Conservation (phyloP, 352 stramenopile genomes). For the Elongisporangium undulatum region DNA sequence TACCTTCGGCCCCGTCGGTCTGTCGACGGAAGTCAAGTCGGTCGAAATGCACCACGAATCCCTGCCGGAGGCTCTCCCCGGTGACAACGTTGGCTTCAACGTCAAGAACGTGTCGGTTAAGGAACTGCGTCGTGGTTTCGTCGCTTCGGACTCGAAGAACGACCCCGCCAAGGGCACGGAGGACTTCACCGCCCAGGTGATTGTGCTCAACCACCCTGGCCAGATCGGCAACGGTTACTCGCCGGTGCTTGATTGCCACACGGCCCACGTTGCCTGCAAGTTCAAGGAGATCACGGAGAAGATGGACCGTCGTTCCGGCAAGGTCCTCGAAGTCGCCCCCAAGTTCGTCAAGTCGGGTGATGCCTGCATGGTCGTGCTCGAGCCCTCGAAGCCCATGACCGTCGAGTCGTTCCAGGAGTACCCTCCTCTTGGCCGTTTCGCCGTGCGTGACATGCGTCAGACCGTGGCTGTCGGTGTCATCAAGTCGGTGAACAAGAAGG, state of each 20-base stretch:
- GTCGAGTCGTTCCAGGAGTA: conserved; percentile 98
- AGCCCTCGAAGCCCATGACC: conserved; percentile 92
- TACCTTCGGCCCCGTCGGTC: conserved; percentile 87
- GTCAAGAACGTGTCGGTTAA: conserved; percentile 95
- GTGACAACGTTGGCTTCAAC: conserved; percentile 98
- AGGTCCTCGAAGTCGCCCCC: conserved; percentile 92
- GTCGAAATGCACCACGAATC: conserved; percentile 96
- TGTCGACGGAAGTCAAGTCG: conserved; percentile 94
- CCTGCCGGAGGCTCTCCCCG: conserved; percentile 89
- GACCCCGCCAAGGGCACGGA: conserved; percentile 83
- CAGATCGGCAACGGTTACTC: conserved; percentile 93
- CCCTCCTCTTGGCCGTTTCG: conserved; percentile 93
- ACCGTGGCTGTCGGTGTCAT: conserved; percentile 97
- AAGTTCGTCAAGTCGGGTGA: conserved; percentile 95
- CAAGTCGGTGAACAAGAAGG: conserved; percentile 91
- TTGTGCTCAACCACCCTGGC: conserved; percentile 95
- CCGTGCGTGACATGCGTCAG: conserved; percentile 95
- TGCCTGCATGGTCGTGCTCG: conserved; percentile 94
- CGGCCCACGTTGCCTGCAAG: conserved; percentile 94
- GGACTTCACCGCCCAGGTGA: conserved; percentile 95
- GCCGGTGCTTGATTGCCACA: conserved; percentile 97
- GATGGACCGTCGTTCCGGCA: conserved; percentile 95
- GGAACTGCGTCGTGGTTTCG: conserved; percentile 93
- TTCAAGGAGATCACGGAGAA: conserved; percentile 95
- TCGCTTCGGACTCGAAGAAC: conserved; percentile 92